phyloP scores from a whole-genome alignment of 2,329 filamentous ascomycete genomes.

The Coleophoma eucalyptorum region DNA sequence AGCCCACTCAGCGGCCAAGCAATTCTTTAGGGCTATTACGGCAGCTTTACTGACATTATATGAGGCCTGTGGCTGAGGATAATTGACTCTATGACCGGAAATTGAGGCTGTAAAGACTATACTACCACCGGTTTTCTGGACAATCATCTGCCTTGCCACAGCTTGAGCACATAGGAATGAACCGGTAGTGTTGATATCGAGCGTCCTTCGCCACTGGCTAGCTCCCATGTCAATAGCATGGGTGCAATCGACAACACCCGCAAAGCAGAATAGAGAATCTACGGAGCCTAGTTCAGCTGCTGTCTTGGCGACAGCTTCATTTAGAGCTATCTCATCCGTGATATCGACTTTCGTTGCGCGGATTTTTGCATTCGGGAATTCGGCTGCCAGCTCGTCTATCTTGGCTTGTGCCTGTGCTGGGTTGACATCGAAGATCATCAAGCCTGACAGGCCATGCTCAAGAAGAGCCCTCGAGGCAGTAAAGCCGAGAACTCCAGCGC shows the following conservation, averaged over 20 bases:
- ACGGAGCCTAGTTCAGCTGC: constrained; percentile 43
- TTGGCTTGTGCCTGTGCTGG: constrained; percentile 38
- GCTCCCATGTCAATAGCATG: constrained; percentile 56
- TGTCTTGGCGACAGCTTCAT: constrained; percentile 35
- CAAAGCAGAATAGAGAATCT: constrained; percentile 52
- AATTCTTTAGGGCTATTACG: constrained; percentile 58
- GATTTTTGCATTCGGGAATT: constrained; percentile 53
- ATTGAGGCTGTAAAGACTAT: constrained; percentile 67
- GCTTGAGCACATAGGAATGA: constrained; percentile 69
- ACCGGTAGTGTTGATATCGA: constrained; percentile 72
- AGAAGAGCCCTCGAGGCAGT: constrained; percentile 58
- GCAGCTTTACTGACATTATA: constrained; percentile 74
- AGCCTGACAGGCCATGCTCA: constrained; percentile 59
- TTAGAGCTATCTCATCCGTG: constrained; percentile 46
- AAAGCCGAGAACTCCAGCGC: constrained; percentile 60
- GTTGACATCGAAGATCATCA: constrained; percentile 54
- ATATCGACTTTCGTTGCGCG: constrained; percentile 53
- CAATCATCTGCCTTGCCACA: constrained; percentile 48
- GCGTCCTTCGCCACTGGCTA: constrained; percentile 55
- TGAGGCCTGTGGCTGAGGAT: constrained; percentile 65
- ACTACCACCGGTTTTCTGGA: constrained; percentile 46
- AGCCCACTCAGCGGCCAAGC: constrained; percentile 71
- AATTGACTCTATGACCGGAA: constrained; percentile 66
- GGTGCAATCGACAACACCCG: constrained; percentile 62
- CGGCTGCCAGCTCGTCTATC: constrained; percentile 40